A percentile compares a stretch with the other conserved stretches of the same genome.
Conservation (phyloP, 2,329 filamentous ascomycete genomes). For the Pestalotiopsis sp. region DNA sequence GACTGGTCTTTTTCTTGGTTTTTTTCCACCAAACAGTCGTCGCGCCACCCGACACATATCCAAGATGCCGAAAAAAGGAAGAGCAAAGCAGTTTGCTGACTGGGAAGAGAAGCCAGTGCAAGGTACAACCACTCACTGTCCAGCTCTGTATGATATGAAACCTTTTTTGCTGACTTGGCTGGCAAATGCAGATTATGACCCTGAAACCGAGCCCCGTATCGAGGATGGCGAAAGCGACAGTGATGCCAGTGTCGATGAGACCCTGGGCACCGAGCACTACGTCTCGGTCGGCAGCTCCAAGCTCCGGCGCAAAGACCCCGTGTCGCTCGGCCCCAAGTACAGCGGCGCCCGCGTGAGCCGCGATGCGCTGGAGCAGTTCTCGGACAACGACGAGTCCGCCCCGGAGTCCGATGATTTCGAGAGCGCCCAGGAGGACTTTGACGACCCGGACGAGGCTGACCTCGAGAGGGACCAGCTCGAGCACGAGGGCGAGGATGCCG, state of each 20-base stretch:
- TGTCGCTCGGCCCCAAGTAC: conserved; percentile 77
- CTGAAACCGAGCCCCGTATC: conserved; percentile 64
- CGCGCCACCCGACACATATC: conserved; percentile 21
- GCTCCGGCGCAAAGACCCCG: conserved; percentile 69
- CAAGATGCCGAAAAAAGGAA: conserved; percentile 54
- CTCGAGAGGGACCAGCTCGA: conserved; percentile 48
- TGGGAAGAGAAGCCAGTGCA: conserved; percentile 61
- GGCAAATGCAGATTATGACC: conserved; percentile 68
- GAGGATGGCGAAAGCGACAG: conserved; percentile 56
- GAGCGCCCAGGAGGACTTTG: conserved; percentile 50
- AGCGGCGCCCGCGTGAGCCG: conserved; percentile 75
- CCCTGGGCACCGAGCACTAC: conserved; percentile 65
- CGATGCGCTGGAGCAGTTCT: conserved; percentile 50
- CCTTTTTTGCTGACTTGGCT: background rate
- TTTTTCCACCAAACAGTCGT: background rate
- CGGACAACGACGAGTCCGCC: background rate
- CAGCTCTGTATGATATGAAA: background rate
- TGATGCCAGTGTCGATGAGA: conserved; percentile 50
- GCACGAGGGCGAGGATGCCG: conserved; percentile 51
- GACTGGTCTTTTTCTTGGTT: background rate
- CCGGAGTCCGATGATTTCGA: conserved; percentile 41
- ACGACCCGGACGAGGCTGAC: conserved; percentile 57
- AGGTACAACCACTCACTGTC: conserved; percentile 43
- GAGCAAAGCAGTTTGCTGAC: conserved; percentile 62
- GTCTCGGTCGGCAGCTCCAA: conserved; percentile 67